phyloP scores from a whole-genome alignment of 352 stramenopile genomes.

The Phytopythium delawarense region DNA sequence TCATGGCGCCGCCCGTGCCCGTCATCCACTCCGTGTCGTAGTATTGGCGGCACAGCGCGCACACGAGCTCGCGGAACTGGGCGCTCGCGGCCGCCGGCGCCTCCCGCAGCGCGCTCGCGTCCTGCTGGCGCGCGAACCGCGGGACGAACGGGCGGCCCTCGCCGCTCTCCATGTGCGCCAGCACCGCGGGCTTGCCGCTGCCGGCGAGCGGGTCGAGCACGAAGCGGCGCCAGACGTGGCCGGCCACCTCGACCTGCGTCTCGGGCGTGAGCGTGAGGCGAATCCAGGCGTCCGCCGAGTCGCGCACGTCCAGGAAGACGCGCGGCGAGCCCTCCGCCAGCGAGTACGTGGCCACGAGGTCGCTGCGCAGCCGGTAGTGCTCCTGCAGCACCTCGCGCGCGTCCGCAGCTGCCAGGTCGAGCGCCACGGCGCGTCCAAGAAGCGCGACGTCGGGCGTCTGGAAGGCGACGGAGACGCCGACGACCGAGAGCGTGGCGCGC shows the following conservation, averaged over 20 bases:
- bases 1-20: slow-evolving; percentile 93
- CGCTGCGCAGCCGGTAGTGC: slow-evolving; percentile 30
- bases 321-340: slow-evolving; percentile 30
- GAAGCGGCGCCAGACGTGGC: slow-evolving; percentile 41
- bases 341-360: slow-evolving; percentile 23
- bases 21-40: slow-evolving; percentile 91
- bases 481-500: slow-evolving; percentile 43
- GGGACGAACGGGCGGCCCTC: slow-evolving; percentile 11
- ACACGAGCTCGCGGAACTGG: slow-evolving; percentile 58
- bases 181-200: slow-evolving; percentile 11
- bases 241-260: slow-evolving; percentile 25
- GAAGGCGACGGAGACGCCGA: slow-evolving; percentile 35
- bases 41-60: slow-evolving; percentile 70
- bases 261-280: slow-evolving; percentile 38
- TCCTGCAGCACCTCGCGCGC: slow-evolving; percentile 34
- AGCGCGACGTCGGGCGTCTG: neutral
- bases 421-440: neutral
- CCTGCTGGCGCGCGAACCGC: slow-evolving; percentile 36
- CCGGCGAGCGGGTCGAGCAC: slow-evolving; percentile 20
- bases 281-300: slow-evolving; percentile 70
- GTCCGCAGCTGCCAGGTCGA: slow-evolving; percentile 10
- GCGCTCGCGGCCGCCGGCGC: slow-evolving; percentile 22
- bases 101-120: slow-evolving; percentile 36
- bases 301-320: slow-evolving; percentile 53
- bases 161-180: slow-evolving; percentile 11